phyloP scores from a whole-genome alignment of 495 filamentous ascomycete species.

The Penicillium robsamsonii region DNA sequence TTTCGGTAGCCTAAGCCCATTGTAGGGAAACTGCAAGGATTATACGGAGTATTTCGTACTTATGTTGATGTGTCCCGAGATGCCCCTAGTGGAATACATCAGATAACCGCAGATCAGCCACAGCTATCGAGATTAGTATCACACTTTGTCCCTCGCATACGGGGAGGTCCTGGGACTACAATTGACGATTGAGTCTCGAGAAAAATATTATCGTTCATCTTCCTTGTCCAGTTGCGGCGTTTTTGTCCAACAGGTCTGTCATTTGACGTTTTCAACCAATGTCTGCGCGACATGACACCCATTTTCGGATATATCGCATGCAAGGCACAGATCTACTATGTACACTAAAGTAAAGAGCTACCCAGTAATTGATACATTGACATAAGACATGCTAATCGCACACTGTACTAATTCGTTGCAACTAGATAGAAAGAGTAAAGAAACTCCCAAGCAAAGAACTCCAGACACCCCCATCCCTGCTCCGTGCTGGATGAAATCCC shows the following conservation, averaged over 20 bases:
- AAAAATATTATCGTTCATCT: neutral
- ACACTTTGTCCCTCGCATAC: neutral
- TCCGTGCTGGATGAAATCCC: slow-evolving; percentile 36
- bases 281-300: neutral
- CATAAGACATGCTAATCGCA: slow-evolving; percentile 4
- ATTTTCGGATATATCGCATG: neutral
- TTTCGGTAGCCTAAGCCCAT: neutral
- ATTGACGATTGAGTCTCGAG: neutral
- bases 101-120: neutral
- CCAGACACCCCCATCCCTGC: slow-evolving; percentile 29
- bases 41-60: neutral
- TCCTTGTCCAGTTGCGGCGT: neutral
- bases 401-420: slow-evolving; percentile 14
- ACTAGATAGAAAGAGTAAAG: slow-evolving; percentile 5
- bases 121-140: neutral
- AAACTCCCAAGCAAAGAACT: slow-evolving; percentile 24
- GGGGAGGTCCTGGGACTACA: neutral
- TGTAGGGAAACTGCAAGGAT: neutral
- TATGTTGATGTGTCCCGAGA: neutral
- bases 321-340: neutral
- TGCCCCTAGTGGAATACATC: neutral
- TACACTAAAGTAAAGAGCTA: neutral
- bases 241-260: neutral
- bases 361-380: slow-evolving; percentile 4
- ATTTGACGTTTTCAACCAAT: neutral